Percentiles rank a stretch among this genome's conserved stretches.
Conservation (phyloP, 2,329 filamentous ascomycete species). For the Ustulina deusta region DNA sequence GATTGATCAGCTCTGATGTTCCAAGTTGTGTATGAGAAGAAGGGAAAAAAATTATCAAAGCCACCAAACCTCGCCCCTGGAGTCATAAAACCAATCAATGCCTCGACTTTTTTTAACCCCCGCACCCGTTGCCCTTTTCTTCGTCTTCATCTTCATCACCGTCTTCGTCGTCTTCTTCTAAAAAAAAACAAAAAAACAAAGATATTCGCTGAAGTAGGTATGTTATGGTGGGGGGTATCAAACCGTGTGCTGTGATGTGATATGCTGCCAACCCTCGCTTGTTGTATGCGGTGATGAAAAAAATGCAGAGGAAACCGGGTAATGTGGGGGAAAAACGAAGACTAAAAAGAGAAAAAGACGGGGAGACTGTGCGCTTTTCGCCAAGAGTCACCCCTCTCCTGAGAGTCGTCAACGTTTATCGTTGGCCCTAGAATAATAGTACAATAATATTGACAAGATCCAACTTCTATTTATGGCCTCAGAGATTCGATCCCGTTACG, state of each 20-base stretch:
- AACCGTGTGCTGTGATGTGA: slow-evolving; percentile 29
- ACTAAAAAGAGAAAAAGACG: not conserved
- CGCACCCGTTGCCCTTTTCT: not conserved
- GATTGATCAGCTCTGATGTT: not conserved
- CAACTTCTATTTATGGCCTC: slow-evolving; percentile 27
- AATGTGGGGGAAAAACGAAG: no score
- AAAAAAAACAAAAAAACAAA: slow-evolving; percentile 1
- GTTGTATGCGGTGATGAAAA: slow-evolving; percentile 24
- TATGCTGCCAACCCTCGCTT: slow-evolving; percentile 32
- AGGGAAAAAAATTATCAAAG: not conserved
- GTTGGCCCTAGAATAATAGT: slow-evolving; percentile 4
- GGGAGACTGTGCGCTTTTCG: not conserved
- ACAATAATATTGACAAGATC: slow-evolving; percentile 25
- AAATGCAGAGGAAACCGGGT: not conserved
- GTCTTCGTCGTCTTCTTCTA: slow-evolving; percentile 11
- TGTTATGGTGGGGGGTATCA: slow-evolving; percentile 25
- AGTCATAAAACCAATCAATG: slow-evolving; percentile 19
- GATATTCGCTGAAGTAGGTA: slow-evolving; percentile 11
- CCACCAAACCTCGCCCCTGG: slow-evolving; percentile 2
- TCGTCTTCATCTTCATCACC: not conserved
- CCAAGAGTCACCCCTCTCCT: not conserved
- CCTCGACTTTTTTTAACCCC: not conserved
- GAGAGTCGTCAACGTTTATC: slow-evolving; percentile 5
- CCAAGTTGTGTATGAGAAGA: slow-evolving; percentile 1
- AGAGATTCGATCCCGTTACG: slow-evolving; percentile 5